A percentile compares a stretch with the other conserved stretches of the same genome.
Conservation (phyloP, 768 basidiomycete species). For the Boletus edulis region DNA sequence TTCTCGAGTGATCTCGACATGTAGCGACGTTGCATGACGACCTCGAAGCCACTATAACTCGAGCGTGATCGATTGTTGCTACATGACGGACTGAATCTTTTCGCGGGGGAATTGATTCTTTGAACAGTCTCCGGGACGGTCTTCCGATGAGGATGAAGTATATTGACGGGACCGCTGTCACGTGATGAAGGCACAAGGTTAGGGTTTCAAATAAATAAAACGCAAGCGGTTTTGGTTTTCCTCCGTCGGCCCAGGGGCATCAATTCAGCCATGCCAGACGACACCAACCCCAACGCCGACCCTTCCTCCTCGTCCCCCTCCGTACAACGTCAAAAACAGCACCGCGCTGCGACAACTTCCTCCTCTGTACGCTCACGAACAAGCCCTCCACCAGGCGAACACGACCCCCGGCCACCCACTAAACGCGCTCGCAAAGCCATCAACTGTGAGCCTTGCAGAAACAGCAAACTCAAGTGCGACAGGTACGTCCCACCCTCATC, state of each 20-base stretch:
- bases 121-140: neutral
- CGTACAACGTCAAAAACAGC: slow-evolving; percentile 19
- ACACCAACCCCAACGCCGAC: slow-evolving; percentile 17
- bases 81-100: no score
- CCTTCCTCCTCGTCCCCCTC: slow-evolving; percentile 13
- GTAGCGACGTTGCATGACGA: slow-evolving; percentile 20
- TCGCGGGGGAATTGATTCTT: no score
- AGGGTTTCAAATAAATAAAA: slow-evolving; percentile 29
- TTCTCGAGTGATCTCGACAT: no score
- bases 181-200: slow-evolving; percentile 20
- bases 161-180: slow-evolving; percentile 17
- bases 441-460: slow-evolving; percentile 86
- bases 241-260: slow-evolving; percentile 17
- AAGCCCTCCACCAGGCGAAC: slow-evolving; percentile 46
- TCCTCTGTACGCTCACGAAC: slow-evolving; percentile 47
- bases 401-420: slow-evolving; percentile 64
- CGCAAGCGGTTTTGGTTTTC: neutral
- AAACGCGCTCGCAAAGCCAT: slow-evolving; percentile 86
- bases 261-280: slow-evolving; percentile 33
- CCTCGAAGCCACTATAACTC: slow-evolving; percentile 8
- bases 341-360: slow-evolving; percentile 21
- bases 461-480: slow-evolving; percentile 87
- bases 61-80: slow-evolving; percentile 8
- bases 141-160: no score
- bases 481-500: slow-evolving; percentile 43